Base-by-base conservation (phyloP, 164 flowering plant genomes). In the Aristolochia californica region DNA sequence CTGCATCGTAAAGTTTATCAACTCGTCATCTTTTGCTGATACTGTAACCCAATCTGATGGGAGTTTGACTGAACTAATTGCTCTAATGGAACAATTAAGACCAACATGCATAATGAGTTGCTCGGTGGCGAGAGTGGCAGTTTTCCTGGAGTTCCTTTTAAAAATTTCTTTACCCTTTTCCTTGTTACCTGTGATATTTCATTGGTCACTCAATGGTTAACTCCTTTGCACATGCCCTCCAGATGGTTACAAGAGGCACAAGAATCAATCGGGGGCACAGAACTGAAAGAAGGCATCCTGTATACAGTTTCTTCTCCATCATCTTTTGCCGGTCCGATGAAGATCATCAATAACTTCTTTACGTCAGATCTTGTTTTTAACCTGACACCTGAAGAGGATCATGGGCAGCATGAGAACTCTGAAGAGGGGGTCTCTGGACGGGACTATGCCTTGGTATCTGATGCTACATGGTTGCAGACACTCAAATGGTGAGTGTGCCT, bases 241-340 rank as follows among this genome's bases (percentile, higher is more conserved):
- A 93, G 99, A 75, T 89, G 99, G 99, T 93, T 97, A 97, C 89
- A 74, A 68, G 96, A 89, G 62, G 90, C 94, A 4, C 83, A 77
- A 25, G 81, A 73, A 48, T 52, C 73, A 1, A 54, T 45, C 40
- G 59, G 60, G 27, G 80, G 68, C 48, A 62, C 66, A 13, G 80
- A 79, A 62, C 72, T 44, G 71, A 74, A 65, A 62, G 73, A 55
- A 62, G 96, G 83, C 68, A 64, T 80, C 52, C 43, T 84, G 34
- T 89, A 81, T 52, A 58, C 80, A 10, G 88, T 85, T 17, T 68
- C 75, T 7, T 66, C 73, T 23, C 40, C 51, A 15, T 34, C 40
- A 34, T 68, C 82, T 17, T 80, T 71, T 71, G 83, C 62, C 3
- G 87, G 91, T 13, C 87, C 98, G 2, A 79, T 89, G 85, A 89